Evolutionary conservation across 177 flowering plant genomes (phyloP).

Genomic region (Vitis hybrid): DNA sequence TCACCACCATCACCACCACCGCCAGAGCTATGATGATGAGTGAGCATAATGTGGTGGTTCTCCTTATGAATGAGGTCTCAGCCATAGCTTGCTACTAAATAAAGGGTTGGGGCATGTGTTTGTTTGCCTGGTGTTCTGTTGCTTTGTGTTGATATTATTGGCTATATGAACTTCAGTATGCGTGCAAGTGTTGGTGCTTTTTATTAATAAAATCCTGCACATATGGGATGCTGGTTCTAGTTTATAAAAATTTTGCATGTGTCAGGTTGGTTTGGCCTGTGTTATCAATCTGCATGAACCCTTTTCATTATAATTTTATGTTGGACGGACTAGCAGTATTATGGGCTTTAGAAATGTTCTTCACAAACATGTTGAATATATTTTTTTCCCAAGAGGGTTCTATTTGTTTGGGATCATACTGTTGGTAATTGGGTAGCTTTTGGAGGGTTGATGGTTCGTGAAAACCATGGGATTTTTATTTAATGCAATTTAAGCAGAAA

Average conservation of each 20-base stretch:
- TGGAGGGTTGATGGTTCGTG: too few relatives aligned
- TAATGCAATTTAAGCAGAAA: too few relatives aligned
- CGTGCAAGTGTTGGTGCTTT: neutral
- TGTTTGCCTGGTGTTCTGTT: conserved; percentile 3
- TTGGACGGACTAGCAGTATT: too few relatives aligned
- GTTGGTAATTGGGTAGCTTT: too few relatives aligned
- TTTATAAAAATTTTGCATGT: neutral
- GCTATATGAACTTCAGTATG: neutral
- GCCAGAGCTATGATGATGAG: conserved; percentile 52
- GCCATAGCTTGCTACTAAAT: conserved; percentile 38
- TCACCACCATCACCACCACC: conserved; percentile 48
- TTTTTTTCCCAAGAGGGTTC: too few relatives aligned
- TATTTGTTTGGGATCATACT: too few relatives aligned
- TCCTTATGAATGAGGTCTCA: conserved; percentile 8
- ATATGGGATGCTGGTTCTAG: conserved; percentile 6
- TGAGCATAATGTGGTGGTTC: conserved; percentile 13
- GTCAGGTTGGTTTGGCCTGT: neutral
- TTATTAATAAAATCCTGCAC: conserved; percentile 23
- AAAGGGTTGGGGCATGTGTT: conserved; percentile 28
- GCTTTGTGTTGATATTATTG: neutral
- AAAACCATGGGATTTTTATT: too few relatives aligned
- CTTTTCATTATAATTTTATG: neutral
- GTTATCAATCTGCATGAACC: neutral
- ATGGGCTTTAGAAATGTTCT: too few relatives aligned
- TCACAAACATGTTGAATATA: too few relatives aligned